phyloP scores from a whole-genome alignment of 495 filamentous ascomycete genomes.

The Aspergillus nanangensis region DNA sequence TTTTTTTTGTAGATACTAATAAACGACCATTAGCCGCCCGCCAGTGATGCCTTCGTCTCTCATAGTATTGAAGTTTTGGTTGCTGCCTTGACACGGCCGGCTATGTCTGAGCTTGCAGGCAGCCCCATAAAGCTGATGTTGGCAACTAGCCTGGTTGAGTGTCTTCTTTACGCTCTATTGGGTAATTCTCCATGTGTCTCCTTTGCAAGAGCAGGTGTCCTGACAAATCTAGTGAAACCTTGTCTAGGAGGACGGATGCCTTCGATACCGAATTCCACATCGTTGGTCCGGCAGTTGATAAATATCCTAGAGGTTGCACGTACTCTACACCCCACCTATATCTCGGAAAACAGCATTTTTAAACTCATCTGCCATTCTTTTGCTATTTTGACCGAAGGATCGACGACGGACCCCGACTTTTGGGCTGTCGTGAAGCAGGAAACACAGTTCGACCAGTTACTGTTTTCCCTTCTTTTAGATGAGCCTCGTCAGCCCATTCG shows the following conservation, averaged over 20 bases:
- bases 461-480: conserved; percentile 31
- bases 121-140: conserved; percentile 22
- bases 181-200: conserved; percentile 7
- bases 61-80: conserved; percentile 42
- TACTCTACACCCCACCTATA: neutral
- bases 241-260: conserved; percentile 6
- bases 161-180: conserved; percentile 26
- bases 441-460: conserved; percentile 36
- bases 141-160: conserved; percentile 32
- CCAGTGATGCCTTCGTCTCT: conserved; percentile 33
- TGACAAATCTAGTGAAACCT: conserved; percentile 12
- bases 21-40: conserved; percentile 17
- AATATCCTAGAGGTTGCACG: conserved; percentile 27
- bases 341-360: conserved; percentile 15
- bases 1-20: conserved; percentile 2
- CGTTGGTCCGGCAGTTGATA: conserved; percentile 26
- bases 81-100: conserved; percentile 33
- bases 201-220: neutral
- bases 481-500: conserved; percentile 29
- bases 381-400: conserved; percentile 60
- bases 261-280: conserved; percentile 15
- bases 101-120: conserved; percentile 21
- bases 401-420: conserved; percentile 51
- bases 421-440: conserved; percentile 54
- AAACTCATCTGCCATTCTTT: conserved; percentile 52